phyloP scores from a whole-genome alignment of 805 yeast genomes.

The Maudiozyma bulderi region DNA sequence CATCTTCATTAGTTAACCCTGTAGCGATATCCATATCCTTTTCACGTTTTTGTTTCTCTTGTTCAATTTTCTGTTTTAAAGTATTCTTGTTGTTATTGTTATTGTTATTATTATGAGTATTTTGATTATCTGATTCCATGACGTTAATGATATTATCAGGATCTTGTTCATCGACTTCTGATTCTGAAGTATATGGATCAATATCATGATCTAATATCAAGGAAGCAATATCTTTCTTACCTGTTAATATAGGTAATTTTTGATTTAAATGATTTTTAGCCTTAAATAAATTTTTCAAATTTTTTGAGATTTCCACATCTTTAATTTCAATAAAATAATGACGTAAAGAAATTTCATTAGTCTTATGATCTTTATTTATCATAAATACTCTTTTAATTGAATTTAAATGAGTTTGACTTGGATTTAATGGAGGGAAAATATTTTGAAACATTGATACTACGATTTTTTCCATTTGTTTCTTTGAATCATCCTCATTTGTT shows the following conservation, averaged over 20 bases:
- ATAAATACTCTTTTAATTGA: conserved; percentile 78
- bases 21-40: conserved; percentile 3
- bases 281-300: conserved; percentile 59
- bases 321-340: conserved; percentile 86
- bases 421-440: conserved; percentile 91
- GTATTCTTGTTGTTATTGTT: conserved; percentile 17
- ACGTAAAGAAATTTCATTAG: conserved; percentile 72
- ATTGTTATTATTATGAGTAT: conserved; percentile 17
- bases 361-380: conserved; percentile 60
- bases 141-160: conserved; percentile 77
- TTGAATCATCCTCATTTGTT: conserved; percentile 9
- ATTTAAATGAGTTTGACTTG: conserved; percentile 63
- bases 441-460: conserved; percentile 86
- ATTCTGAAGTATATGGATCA: conserved; percentile 74
- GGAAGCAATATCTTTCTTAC: conserved; percentile 70
- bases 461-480: conserved; percentile 58
- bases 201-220: conserved; percentile 72
- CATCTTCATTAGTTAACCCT: conserved; percentile 13
- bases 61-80: conserved; percentile 11
- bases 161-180: conserved; percentile 93
- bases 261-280: conserved; percentile 53
- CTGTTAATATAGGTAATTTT: conserved; percentile 58
- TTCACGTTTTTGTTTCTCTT: conserved; percentile 7
- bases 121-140: conserved; percentile 23
- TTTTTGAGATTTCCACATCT: conserved; percentile 66